phyloP scores from a whole-genome alignment of 2,329 filamentous ascomycete species.

The Penicillium sp. region DNA sequence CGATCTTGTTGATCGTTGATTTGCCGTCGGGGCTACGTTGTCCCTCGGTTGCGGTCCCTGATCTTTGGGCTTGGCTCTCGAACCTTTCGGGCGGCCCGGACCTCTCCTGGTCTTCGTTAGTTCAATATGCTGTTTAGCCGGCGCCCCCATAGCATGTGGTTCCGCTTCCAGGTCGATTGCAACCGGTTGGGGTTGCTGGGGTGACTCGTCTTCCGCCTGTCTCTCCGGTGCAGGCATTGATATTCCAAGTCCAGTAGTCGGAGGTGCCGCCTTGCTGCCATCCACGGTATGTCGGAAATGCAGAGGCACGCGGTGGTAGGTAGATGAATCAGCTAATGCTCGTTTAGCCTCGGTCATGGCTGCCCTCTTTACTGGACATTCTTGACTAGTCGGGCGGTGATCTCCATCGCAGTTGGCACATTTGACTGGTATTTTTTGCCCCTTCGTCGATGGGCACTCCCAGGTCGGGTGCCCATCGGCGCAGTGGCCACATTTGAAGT shows the following conservation, averaged over 20 bases:
- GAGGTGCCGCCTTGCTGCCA: background rate
- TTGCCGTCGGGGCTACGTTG: background rate
- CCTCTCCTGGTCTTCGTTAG: background rate
- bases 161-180: background rate
- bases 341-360: background rate
- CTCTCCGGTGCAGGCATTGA: background rate
- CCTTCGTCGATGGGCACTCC: background rate
- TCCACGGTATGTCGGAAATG: background rate
- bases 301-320: background rate
- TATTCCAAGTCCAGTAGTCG: background rate
- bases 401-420: background rate
- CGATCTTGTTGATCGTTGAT: background rate
- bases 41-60: background rate
- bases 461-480: background rate
- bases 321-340: background rate
- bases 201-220: too few relatives aligned
- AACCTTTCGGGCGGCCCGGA: background rate
- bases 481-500: background rate
- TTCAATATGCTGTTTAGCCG: background rate
- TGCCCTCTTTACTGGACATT: background rate
- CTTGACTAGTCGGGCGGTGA: background rate
- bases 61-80: background rate
- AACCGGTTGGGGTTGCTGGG: background rate
- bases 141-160: background rate
- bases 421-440: background rate